Evolutionary conservation across 257 asterid genomes (phyloP), one percentile per base, ranked within the genome.

Genomic region (Solanum neorickii): DNA sequence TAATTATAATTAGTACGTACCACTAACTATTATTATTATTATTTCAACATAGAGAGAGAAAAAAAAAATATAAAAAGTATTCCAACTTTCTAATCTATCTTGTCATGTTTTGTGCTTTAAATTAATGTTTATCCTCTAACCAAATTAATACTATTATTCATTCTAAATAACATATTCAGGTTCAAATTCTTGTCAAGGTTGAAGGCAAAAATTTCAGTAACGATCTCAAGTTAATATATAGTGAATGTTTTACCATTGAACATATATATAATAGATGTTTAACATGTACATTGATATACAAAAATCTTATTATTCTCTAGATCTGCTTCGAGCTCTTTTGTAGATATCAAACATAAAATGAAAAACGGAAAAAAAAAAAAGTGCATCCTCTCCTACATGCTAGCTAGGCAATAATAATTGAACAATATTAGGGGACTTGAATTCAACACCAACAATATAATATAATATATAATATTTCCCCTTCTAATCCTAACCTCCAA

Each of bases 21-120:
- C 41, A 78, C 83, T 77, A 66, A 29, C 7, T 33, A 31, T 3
- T 70, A 70, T 31, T 70, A 70, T 31, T 29, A 80, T 80, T 47
- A 69, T 46, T 86, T 70, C 70, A 68, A 68, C 65, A 29, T 27
- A 78, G 39, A 86, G 72, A 69, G 44, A 14, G 12, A 18, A 23
- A 44, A 9, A 44, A 9, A 68, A 5, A 3, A 4, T 7, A 72
- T 4, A 3, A 72, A 49, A 59, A 73, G 23, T 31, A 80, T 31
- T 86, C 69, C 73, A 44, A 74, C 33, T 52, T 86, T 90, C 91
- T 87, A 87, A 90, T 88, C 97, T 89, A 91, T 94, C 95, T 87
- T 90, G 92, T 94, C 96, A 78, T 90, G 89, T 83, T 92, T 88
- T 90, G 86, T 44, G 73, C 93, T 91, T 84, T 88, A 87, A 21